Evolutionary conservation across 2,329 filamentous ascomycete genomes (phyloP).

Genomic region (Trichocomaceae sp.): DNA sequence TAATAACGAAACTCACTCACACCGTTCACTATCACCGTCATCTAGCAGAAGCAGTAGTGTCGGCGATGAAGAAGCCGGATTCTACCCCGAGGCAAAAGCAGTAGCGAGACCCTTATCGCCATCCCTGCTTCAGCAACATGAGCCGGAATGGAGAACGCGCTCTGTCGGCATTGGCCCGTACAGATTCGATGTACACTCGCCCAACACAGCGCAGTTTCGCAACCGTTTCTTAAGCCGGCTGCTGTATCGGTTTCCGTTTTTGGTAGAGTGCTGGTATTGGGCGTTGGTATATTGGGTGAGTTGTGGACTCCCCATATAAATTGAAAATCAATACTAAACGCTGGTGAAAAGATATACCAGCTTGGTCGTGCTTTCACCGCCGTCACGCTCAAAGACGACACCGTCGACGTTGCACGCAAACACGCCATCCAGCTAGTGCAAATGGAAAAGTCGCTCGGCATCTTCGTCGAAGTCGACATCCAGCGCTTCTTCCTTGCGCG

Average conservation of each 20-base stretch:
- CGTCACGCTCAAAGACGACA: conserved; percentile 60
- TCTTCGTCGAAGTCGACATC: conserved; percentile 60
- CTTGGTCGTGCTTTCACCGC: conserved; percentile 66
- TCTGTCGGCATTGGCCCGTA: conserved; percentile 43
- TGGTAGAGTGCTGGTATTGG: conserved; percentile 73
- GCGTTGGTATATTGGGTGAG: conserved; percentile 67
- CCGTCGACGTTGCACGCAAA: conserved; percentile 60
- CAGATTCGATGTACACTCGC: conserved; percentile 47
- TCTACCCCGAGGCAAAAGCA: neutral
- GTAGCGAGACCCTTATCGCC: conserved; percentile 29
- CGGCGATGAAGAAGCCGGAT: neutral
- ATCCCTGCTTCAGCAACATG: conserved; percentile 35
- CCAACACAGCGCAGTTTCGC: conserved; percentile 56
- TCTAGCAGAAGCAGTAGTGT: neutral
- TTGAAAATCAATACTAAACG: neutral
- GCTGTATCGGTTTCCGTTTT: conserved; percentile 61
- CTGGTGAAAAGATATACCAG: conserved; percentile 57
- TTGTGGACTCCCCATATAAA: neutral
- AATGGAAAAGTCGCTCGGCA: conserved; percentile 56
- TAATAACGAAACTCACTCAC: neutral
- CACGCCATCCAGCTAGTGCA: conserved; percentile 63
- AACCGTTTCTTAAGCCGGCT: conserved; percentile 57
- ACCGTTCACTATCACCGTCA: neutral
- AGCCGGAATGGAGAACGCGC: conserved; percentile 47
- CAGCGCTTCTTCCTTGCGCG: conserved; percentile 53